Evolutionary conservation across 208 protist species (phyloP).

Genomic region (Strigomonas culicis): DNA sequence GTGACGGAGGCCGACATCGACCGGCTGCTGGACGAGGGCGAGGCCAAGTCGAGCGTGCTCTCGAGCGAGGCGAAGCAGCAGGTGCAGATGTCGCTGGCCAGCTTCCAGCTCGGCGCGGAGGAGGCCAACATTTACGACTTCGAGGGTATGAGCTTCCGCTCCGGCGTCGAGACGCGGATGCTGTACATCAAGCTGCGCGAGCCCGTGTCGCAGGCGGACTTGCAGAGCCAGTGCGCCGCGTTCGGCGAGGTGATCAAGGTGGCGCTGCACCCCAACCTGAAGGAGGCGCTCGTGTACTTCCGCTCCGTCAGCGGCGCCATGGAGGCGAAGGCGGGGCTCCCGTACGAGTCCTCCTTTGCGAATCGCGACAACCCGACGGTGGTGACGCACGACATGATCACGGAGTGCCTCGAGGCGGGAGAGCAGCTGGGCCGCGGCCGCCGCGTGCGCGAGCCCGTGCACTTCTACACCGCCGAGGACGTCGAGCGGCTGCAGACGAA

Average conservation of each 20-base stretch:
- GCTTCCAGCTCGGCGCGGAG: conserved; percentile 91
- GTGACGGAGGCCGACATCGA: conserved; percentile 99
- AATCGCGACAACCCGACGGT: conserved; percentile 62
- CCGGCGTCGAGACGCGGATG: conserved; percentile 64
- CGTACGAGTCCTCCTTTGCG: conserved; percentile 60
- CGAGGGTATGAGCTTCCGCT: conserved; percentile 92
- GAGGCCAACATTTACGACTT: conserved; percentile 95
- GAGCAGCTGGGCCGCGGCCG: conserved; percentile 87
- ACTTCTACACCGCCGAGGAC: conserved; percentile 64
- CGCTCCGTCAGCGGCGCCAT: conserved; percentile 71
- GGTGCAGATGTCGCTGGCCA: conserved; percentile 88
- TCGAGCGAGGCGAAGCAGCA: conserved; percentile 77
- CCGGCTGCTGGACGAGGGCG: conserved; percentile 89
- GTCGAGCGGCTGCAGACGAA: conserved; percentile 50
- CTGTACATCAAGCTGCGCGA: conserved; percentile 53
- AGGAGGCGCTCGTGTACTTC: conserved; percentile 82
- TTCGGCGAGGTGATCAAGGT: conserved; percentile 73
- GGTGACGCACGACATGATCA: conserved; percentile 79
- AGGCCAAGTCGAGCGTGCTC: conserved; percentile 82
- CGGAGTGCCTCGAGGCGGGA: conserved; percentile 50
- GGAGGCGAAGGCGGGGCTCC: conserved; percentile 70
- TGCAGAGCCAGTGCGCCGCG: conserved; percentile 62
- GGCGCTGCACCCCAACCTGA: conserved; percentile 81
- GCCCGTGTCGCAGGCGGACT: conserved; percentile 56
- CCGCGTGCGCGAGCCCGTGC: conserved; percentile 60